Evolutionary conservation across 768 basidiomycete genomes (phyloP).

Genomic region (Boletus sensibilis): DNA sequence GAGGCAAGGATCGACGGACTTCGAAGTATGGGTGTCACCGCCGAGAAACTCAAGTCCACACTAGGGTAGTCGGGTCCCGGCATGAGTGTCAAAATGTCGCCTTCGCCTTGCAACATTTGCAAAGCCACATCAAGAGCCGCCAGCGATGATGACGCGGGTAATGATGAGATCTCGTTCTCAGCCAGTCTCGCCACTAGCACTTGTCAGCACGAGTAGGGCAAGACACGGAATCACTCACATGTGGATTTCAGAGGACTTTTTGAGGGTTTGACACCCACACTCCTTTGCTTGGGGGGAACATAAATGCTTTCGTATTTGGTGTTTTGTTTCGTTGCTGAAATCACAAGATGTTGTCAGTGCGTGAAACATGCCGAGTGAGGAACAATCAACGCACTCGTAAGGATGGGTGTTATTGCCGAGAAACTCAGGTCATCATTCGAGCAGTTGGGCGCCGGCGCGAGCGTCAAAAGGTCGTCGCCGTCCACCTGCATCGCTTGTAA

Average conservation of each 20-base stretch:
- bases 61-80: neutral
- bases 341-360: neutral
- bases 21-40: neutral
- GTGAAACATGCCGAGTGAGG: neutral
- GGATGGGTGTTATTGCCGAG: neutral
- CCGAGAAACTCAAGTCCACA: conserved; percentile 2
- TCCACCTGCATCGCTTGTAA: conserved; percentile 4
- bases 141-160: conserved; percentile 4
- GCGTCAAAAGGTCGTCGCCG: conserved; percentile 5
- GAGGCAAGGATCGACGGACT: conserved; percentile 3
- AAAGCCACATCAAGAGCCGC: conserved; percentile 1
- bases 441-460: neutral
- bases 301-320: neutral
- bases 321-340: neutral
- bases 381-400: neutral
- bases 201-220: neutral
- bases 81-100: neutral
- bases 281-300: neutral
- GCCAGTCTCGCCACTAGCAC: neutral
- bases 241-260: neutral
- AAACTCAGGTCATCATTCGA: conserved; percentile 7
- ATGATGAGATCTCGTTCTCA: neutral
- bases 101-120: neutral
- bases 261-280: neutral
- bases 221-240: conserved; percentile 8